Conservation (phyloP, 306 rosid genomes). For the Quercus glauca region DNA sequence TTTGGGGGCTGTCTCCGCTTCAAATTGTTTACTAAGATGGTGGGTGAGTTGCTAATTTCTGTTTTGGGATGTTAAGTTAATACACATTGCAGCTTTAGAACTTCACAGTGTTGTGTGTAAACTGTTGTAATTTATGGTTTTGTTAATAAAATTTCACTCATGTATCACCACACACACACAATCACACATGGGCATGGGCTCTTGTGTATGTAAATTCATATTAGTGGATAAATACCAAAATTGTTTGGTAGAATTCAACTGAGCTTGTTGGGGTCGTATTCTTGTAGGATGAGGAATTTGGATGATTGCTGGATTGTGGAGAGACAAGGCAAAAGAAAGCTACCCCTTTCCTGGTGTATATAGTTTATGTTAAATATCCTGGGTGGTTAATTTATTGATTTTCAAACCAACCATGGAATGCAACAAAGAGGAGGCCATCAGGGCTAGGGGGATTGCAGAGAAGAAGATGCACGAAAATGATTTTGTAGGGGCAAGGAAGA, state of each 20-base stretch:
- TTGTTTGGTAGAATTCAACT: not conserved
- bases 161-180: not conserved
- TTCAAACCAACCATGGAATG: slow-evolving; percentile 69
- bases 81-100: not conserved
- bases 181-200: not conserved
- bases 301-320: not conserved
- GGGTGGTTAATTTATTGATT: slow-evolving; percentile 21
- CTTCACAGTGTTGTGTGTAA: no score
- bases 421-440: slow-evolving; percentile 84
- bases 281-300: slow-evolving; percentile 20
- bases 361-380: slow-evolving; percentile 8
- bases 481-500: slow-evolving; percentile 70
- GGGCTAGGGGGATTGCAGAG: slow-evolving; percentile 74
- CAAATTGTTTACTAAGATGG: slow-evolving; percentile 3
- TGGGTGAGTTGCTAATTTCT: not conserved
- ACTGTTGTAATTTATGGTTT: no score
- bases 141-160: no score
- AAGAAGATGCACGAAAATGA: slow-evolving; percentile 54
- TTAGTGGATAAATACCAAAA: not conserved
- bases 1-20: not conserved
- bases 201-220: not conserved
- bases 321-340: not conserved
- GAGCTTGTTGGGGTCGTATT: not conserved
- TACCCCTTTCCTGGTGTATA: not conserved
- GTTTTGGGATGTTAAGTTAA: not conserved